These are phyloP conservation scores for Pseudoscleropodium purum DNA, from an alignment of 225 moss, liverwort and hornwort genomes.

Conservation along the genomic window DNA sequence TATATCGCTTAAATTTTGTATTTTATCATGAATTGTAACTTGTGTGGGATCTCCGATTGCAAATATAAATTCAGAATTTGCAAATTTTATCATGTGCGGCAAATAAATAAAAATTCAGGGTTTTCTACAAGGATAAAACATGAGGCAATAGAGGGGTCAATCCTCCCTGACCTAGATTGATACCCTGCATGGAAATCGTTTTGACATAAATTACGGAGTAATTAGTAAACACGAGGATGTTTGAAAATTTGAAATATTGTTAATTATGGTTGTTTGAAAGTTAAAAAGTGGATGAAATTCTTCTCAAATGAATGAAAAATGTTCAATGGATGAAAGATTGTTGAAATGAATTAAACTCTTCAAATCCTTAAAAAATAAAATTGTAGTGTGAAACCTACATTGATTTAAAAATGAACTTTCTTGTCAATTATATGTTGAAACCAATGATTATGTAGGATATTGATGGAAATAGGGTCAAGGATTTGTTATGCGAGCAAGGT, in stretches of 20 bases:
- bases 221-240: background rate
- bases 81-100: no score
- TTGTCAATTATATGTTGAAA: no score
- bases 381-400: rapidly evolving
- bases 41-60: no score
- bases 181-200: background rate
- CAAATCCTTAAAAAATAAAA: background rate
- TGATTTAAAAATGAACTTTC: background rate
- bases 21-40: no score
- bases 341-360: background rate
- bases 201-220: background rate
- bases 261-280: background rate
- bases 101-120: no score
- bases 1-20: no score
- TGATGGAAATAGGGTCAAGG: background rate
- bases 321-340: background rate
- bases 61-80: no score
- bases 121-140: no score
- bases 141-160: no score
- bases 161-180: no score
- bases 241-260: background rate
- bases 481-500: background rate
- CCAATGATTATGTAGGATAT: rapidly evolving
- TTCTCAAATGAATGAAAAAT: background rate
- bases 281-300: no score